phyloP scores from a whole-genome alignment of 1,284 basidiomycete genomes.

The Cryptococcus maquisensis region DNA sequence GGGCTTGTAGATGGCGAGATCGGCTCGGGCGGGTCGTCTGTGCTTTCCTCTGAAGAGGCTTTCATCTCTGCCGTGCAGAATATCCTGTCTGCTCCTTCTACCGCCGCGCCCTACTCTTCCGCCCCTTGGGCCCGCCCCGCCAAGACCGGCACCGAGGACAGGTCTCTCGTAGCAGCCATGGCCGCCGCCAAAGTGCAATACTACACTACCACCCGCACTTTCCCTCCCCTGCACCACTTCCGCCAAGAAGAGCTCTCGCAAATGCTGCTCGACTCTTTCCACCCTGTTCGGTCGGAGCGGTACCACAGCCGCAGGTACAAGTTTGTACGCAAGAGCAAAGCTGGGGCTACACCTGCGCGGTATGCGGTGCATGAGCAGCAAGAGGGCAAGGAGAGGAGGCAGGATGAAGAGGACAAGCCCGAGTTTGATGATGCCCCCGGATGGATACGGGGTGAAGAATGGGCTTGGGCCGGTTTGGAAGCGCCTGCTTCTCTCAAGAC shows the following conservation, averaged over 20 bases:
- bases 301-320: slow-evolving; percentile 49
- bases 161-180: slow-evolving; percentile 19
- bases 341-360: slow-evolving; percentile 43
- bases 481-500: slow-evolving; percentile 19
- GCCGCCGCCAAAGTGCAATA: slow-evolving; percentile 36
- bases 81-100: slow-evolving; percentile 8
- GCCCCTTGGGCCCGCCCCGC: slow-evolving; percentile 20
- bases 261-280: slow-evolving; percentile 52
- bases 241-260: slow-evolving; percentile 50
- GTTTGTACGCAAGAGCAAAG: slow-evolving; percentile 51
- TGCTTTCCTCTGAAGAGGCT: slow-evolving; percentile 14
- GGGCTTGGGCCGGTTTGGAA: slow-evolving; percentile 36
- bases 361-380: slow-evolving; percentile 46
- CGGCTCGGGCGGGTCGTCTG: slow-evolving; percentile 15
- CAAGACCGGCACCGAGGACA: background rate
- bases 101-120: slow-evolving; percentile 7
- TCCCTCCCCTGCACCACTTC: slow-evolving; percentile 39
- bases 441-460: slow-evolving; percentile 44
- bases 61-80: slow-evolving; percentile 27
- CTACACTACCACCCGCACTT: slow-evolving; percentile 26
- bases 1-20: slow-evolving; percentile 44
- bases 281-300: slow-evolving; percentile 46
- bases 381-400: slow-evolving; percentile 7
- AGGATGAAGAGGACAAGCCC: slow-evolving; percentile 39
- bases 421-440: slow-evolving; percentile 45